These are phyloP conservation scores for Scutellaria barbata DNA, from an alignment of 257 asterid species.

Conservation along the genomic window DNA sequence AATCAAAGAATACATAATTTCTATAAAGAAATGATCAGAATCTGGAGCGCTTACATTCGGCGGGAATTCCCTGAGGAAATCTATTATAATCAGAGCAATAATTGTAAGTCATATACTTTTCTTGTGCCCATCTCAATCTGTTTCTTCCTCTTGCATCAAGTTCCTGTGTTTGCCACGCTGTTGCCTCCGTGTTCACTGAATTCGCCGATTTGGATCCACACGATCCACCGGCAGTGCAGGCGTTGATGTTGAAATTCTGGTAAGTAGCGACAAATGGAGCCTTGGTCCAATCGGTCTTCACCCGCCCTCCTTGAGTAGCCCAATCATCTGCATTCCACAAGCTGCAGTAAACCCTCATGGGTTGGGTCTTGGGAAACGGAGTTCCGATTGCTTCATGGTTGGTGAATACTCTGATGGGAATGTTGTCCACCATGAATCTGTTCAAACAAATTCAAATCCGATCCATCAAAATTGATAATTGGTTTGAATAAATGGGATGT, in stretches of 20 bases:
- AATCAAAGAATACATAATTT: constrained; percentile 1
- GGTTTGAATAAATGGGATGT: too few species aligned
- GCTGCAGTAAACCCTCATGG: constrained; percentile 33
- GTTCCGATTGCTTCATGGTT: constrained; percentile 34
- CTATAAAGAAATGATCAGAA: not conserved
- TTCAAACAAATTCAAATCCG: too few species aligned
- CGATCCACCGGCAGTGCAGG: not conserved
- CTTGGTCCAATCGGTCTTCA: constrained; percentile 28
- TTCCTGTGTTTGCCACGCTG: constrained; percentile 26
- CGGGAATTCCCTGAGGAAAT: constrained; percentile 21
- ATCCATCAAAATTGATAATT: too few species aligned
- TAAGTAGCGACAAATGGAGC: constrained; percentile 30
- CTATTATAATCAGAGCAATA: constrained; percentile 20
- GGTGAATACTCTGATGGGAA: constrained; percentile 30
- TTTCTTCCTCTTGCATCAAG: constrained; percentile 23
- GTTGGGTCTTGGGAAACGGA: constrained; percentile 30
- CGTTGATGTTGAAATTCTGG: constrained; percentile 29
- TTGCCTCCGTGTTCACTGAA: constrained; percentile 1
- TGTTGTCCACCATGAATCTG: constrained; percentile 37
- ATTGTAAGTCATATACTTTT: constrained; percentile 25
- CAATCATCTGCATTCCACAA: constrained; percentile 31
- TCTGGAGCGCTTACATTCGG: constrained; percentile 30
- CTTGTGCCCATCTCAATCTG: constrained; percentile 33
- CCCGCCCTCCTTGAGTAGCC: constrained; percentile 26
- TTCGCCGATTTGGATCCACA: not conserved